A percentile compares a stretch with the other conserved stretches of the same genome.
Conservation (phyloP, 108 stramenopile species). For the Aurantiochytrium sp. region DNA sequence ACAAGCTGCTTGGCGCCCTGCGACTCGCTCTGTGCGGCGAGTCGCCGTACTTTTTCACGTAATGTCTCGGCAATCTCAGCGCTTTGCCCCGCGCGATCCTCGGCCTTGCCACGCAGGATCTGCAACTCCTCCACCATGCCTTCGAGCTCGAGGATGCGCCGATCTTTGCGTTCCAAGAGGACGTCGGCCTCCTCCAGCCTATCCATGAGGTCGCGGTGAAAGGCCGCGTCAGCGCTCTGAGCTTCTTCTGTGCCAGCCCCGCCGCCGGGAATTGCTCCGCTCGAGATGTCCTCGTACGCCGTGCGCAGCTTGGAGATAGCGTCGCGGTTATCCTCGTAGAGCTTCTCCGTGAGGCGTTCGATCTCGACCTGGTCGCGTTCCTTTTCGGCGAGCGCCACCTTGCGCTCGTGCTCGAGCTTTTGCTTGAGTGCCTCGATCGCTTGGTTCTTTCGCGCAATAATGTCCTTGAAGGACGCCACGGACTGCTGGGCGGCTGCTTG, state of each 20-base stretch:
- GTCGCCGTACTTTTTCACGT: background rate
- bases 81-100: background rate
- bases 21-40: background rate
- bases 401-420: background rate
- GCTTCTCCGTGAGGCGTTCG: slow-evolving; percentile 33
- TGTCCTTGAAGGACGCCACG: slow-evolving; percentile 27
- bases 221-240: background rate
- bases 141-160: slow-evolving; percentile 16
- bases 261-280: slow-evolving; percentile 1
- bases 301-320: slow-evolving; percentile 36
- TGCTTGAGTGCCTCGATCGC: slow-evolving; percentile 34
- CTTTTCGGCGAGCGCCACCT: slow-evolving; percentile 13
- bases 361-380: slow-evolving; percentile 35
- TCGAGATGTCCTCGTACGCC: background rate
- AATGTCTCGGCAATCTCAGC: slow-evolving; percentile 10
- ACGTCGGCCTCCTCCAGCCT: slow-evolving; percentile 33
- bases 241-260: background rate
- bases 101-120: background rate
- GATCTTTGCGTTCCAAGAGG: slow-evolving; percentile 29
- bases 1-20: background rate
- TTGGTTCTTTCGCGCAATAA: slow-evolving; percentile 28
- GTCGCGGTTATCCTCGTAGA: slow-evolving; percentile 31
- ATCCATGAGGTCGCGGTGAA: slow-evolving; percentile 17
- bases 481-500: slow-evolving; percentile 32
- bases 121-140: slow-evolving; percentile 15